Evolutionary conservation across 306 rosid genomes (phyloP).

Genomic region (Rosa lucieae): DNA sequence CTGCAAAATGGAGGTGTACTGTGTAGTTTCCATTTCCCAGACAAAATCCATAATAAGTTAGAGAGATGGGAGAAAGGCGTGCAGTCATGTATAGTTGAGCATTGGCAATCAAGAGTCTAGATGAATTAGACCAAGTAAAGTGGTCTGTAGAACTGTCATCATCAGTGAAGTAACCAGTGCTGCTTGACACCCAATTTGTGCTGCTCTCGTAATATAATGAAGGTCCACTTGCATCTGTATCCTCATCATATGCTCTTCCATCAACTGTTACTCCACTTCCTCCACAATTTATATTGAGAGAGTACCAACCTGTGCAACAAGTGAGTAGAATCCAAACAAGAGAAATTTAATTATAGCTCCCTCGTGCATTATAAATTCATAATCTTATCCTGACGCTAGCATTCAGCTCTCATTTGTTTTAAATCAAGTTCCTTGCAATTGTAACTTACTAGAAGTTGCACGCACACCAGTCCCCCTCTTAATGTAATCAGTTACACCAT

Average conservation of each 20-base stretch:
- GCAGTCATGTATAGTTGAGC: conserved; percentile 47
- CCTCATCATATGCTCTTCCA: neutral
- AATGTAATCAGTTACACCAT: no score
- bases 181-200: neutral
- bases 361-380: no score
- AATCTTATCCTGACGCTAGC: no score
- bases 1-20: conserved; percentile 40
- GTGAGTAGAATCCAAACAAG: neutral
- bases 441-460: no score
- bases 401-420: no score
- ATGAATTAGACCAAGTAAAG: neutral
- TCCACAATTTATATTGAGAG: conserved; percentile 61
- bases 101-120: conserved; percentile 29
- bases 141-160: neutral
- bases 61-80: conserved; percentile 60
- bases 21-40: conserved; percentile 40
- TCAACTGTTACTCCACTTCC: neutral
- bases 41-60: conserved; percentile 43
- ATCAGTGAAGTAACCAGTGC: neutral
- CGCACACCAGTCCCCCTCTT: no score
- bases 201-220: conserved; percentile 10
- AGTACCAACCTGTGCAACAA: conserved; percentile 33
- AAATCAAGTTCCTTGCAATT: no score
- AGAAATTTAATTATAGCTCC: no score
- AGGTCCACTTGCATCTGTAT: conserved; percentile 21